Evolutionary conservation across 805 yeast genomes (phyloP).

Genomic region (fission yeast (Schizosaccharomyces pombe)): DNA sequence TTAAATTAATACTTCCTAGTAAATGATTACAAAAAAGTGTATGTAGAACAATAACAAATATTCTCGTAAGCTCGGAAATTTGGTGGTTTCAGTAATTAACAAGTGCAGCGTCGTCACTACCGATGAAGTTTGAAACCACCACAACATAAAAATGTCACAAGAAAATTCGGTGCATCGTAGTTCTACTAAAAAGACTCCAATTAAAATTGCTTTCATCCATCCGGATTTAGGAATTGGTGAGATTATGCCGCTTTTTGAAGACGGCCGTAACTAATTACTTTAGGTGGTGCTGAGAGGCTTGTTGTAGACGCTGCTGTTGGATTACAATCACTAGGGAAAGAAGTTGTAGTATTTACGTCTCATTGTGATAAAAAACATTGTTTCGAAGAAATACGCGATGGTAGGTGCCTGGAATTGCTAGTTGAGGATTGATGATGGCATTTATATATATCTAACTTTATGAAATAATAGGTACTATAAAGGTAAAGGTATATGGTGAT

Average conservation of each 20-base stretch:
- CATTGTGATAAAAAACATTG: conserved; percentile 75
- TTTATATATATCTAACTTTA: background rate
- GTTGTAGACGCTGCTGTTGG: conserved; percentile 91
- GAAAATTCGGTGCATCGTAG: too few relatives aligned
- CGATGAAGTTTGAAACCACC: too few relatives aligned
- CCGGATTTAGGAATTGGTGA: conserved; percentile 85
- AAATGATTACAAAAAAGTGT: too few relatives aligned
- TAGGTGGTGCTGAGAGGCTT: conserved; percentile 82
- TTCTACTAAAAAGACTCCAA: background rate
- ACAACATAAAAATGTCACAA: too few relatives aligned
- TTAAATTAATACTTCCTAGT: too few relatives aligned
- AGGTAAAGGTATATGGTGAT: conserved; percentile 62
- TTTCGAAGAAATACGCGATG: conserved; percentile 63
- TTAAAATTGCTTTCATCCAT: conserved; percentile 62
- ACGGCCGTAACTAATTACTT: background rate
- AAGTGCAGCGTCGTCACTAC: too few relatives aligned
- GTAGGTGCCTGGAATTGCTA: too few relatives aligned
- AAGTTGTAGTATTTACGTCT: conserved; percentile 55
- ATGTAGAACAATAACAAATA: too few relatives aligned
- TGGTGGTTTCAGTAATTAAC: too few relatives aligned
- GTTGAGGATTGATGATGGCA: too few relatives aligned
- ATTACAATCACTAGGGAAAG: conserved; percentile 40
- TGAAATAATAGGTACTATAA: conserved; percentile 17
- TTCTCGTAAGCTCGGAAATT: too few relatives aligned
- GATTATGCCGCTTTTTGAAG: background rate